Percentiles rank a stretch among this genome's conserved stretches.
Conservation (phyloP, 176 grass and related monocot species). For the Ensete ventricosum region DNA sequence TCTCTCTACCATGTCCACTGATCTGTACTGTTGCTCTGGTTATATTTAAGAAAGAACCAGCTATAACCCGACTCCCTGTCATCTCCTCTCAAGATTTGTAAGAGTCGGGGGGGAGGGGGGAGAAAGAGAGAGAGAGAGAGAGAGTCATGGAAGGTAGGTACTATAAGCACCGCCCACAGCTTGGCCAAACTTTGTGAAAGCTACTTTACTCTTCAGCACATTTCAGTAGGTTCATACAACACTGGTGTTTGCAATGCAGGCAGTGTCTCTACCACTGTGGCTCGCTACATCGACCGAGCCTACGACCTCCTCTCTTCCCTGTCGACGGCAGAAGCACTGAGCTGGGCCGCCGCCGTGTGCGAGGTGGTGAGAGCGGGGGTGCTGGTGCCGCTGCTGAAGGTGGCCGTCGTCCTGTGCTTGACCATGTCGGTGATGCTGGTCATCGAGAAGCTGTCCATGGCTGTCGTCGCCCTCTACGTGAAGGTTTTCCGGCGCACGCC, state of each 20-base stretch:
- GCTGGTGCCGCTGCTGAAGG: conserved; percentile 39
- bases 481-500: conserved; percentile 29
- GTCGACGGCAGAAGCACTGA: not conserved
- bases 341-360: conserved; percentile 13
- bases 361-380: conserved; percentile 26
- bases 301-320: not conserved
- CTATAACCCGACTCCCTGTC: no score
- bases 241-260: not conserved
- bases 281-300: not conserved
- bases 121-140: no score
- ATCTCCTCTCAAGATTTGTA: no score
- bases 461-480: conserved; percentile 40
- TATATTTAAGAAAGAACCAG: no score
- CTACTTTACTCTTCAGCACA: no score
- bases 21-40: no score
- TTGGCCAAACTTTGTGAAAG: no score
- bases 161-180: no score
- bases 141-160: no score
- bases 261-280: not conserved
- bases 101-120: no score
- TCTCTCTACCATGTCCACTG: no score
- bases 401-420: conserved; percentile 59
- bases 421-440: conserved; percentile 74
- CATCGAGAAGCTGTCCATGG: conserved; percentile 69
- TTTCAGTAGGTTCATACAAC: no score